phyloP scores from a whole-genome alignment of 2,329 filamentous ascomycete species.

The Cladorrhinum sp. region DNA sequence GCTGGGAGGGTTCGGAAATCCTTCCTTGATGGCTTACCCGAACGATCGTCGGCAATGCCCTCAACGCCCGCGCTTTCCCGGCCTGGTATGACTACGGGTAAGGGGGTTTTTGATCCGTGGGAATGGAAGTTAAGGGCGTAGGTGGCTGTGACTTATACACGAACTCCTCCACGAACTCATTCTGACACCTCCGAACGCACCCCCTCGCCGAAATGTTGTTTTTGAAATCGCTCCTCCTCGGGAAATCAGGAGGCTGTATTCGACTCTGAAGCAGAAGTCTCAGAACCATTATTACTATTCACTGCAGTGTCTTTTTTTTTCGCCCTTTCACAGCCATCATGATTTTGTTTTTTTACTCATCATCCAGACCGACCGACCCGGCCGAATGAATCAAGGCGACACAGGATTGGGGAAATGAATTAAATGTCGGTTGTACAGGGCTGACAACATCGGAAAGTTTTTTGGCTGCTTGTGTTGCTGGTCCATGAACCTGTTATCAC shows the following conservation, averaged over 20 bases:
- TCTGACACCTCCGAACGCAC: too few relatives aligned
- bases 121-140: not conserved
- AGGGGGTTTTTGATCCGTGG: not conserved
- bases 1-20: too few relatives aligned
- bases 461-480: not conserved
- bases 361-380: not conserved
- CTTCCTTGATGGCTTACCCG: not conserved
- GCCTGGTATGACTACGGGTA: not conserved
- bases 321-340: not conserved
- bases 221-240: not conserved
- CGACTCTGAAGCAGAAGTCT: not conserved
- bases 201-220: not conserved
- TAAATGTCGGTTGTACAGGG: not conserved
- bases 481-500: not conserved
- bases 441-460: not conserved
- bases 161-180: too few relatives aligned
- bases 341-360: not conserved
- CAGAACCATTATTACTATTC: not conserved
- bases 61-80: too few relatives aligned
- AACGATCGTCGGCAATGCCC: not conserved
- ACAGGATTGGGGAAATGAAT: not conserved
- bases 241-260: not conserved
- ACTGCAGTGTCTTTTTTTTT: not conserved
- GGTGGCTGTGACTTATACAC: not conserved
- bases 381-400: not conserved